Base-by-base conservation (phyloP, 2,329 filamentous ascomycete genomes). In the Ophiostoma novo-ulmi region DNA sequence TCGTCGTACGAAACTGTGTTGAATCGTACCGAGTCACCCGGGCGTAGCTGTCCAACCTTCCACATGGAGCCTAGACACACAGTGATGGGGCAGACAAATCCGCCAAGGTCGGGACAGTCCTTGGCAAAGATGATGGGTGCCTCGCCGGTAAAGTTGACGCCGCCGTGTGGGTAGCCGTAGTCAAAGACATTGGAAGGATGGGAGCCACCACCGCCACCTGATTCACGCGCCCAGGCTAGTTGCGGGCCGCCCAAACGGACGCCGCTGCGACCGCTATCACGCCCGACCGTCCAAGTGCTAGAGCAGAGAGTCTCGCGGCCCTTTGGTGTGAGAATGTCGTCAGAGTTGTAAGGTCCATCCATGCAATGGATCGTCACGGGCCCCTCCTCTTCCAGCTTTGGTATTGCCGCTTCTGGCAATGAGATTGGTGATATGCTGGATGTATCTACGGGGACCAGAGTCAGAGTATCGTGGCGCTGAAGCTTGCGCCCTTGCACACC, bases 281-380 rank as follows among this genome's bases (percentile, higher is more conserved):
- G 61, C 10, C 61, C 61, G 35, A 64, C 61, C 26, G 61, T 64
- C 61, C 61, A 64, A 38, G 35, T 8, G 31, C 35, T 38, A 8
- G 61, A 35, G 61, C 26, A 64, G 13, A 64, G 61, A 64, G 61
- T 64, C 17, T 64, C n/a, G 26, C 61, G 61, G 22, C 61, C 61
- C 14, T 38, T 22, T 17, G 26, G 14, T 17, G 61, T 64, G n/a
- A 64, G 26, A 64, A 64, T 64, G 13, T 64, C 61, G 35, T 64
- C 61, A n/a, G 61, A 64, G 20, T 64, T 38, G 61, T 64, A 64
- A 64, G 61, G 61, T 4, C 61, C 61, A n/a, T 64, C 61, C 61
- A 64, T 64, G 61, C 61, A 64, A 31, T 64, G 17, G 3, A 64
- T 64, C 5, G 35, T n/a, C 5, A 38, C 61, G 31, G 31, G 31